Evolutionary conservation across 192 early-diverging fungal genomes (phyloP).

Genomic region (Nowakowskiella sp.): DNA sequence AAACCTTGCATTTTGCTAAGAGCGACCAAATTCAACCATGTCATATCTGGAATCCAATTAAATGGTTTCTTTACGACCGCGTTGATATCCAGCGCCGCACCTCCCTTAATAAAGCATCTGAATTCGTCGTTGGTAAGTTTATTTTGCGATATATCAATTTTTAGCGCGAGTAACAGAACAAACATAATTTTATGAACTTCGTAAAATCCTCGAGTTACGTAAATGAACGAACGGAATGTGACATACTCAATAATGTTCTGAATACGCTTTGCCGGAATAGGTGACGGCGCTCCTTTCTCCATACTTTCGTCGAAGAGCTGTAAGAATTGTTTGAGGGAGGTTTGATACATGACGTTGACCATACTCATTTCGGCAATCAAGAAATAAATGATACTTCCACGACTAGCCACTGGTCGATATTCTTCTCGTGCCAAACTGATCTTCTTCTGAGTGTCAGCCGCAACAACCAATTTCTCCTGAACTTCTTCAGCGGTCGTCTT

Average conservation of each 20-base stretch:
- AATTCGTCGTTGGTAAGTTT: conserved; percentile 54
- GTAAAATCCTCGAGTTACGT: conserved; percentile 52
- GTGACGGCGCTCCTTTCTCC: conserved; percentile 54
- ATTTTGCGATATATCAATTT: conserved; percentile 49
- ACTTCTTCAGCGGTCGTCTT: conserved; percentile 61
- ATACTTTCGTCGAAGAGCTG: conserved; percentile 61
- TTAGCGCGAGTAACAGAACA: conserved; percentile 50
- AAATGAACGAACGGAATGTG: conserved; percentile 51
- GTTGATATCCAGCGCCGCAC: conserved; percentile 59
- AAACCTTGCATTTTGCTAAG: conserved; percentile 57
- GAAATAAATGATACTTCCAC: conserved; percentile 58
- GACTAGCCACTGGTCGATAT: conserved; percentile 52
- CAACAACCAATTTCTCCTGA: conserved; percentile 54
- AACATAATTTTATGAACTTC: conserved; percentile 58
- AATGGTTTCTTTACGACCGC: conserved; percentile 58
- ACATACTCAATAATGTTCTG: conserved; percentile 63
- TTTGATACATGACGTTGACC: conserved; percentile 63
- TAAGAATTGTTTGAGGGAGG: conserved; percentile 56
- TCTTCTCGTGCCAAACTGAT: conserved; percentile 56
- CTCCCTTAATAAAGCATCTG: conserved; percentile 56
- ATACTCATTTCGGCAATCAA: conserved; percentile 62
- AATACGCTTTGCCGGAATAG: conserved; percentile 56
- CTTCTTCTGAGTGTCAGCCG: conserved; percentile 62
- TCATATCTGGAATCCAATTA: conserved; percentile 62
- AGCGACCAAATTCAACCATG: conserved; percentile 57